Evolutionary conservation across 768 basidiomycete genomes (phyloP).

Genomic region (Crucibulum laeve): DNA sequence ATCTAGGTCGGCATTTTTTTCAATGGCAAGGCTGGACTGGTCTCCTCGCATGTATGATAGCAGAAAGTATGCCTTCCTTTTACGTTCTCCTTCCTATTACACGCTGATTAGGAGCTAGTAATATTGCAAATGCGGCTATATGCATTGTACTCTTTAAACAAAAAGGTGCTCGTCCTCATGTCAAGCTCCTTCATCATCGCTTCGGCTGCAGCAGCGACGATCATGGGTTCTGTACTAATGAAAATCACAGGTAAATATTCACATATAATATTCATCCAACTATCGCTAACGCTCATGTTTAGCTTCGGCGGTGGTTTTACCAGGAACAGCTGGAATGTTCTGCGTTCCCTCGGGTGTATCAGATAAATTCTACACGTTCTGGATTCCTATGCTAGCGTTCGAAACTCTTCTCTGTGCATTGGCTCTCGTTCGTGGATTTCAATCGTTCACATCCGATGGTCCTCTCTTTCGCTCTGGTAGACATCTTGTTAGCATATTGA

Average conservation of each 20-base stretch:
- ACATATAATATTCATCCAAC: background rate
- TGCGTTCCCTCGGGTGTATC: constrained; percentile 38
- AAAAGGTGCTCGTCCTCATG: constrained; percentile 45
- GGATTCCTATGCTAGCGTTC: constrained; percentile 55
- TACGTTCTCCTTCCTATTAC: background rate
- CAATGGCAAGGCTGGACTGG: constrained; percentile 64
- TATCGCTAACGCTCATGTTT: background rate
- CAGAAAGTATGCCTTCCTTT: constrained; percentile 39
- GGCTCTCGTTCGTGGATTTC: constrained; percentile 46
- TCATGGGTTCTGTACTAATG: constrained; percentile 43
- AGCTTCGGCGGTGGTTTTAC: background rate
- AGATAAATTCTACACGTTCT: constrained; percentile 46
- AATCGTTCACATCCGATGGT: constrained; percentile 31
- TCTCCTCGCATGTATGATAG: constrained; percentile 45
- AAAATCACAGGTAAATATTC: constrained; percentile 30
- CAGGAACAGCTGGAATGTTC: constrained; percentile 22
- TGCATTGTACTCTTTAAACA: constrained; percentile 53
- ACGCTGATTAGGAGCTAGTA: background rate
- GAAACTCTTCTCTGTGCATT: constrained; percentile 49
- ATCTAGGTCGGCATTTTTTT: constrained; percentile 39
- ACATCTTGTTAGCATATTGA: constrained; percentile 42
- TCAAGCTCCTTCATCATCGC: constrained; percentile 32
- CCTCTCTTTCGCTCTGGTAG: constrained; percentile 37
- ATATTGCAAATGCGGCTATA: constrained; percentile 55
- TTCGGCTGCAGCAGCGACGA: constrained; percentile 33